Evolutionary conservation across 1,139 yeast species (phyloP).

Genomic region (Saccharomyces hybrid): DNA sequence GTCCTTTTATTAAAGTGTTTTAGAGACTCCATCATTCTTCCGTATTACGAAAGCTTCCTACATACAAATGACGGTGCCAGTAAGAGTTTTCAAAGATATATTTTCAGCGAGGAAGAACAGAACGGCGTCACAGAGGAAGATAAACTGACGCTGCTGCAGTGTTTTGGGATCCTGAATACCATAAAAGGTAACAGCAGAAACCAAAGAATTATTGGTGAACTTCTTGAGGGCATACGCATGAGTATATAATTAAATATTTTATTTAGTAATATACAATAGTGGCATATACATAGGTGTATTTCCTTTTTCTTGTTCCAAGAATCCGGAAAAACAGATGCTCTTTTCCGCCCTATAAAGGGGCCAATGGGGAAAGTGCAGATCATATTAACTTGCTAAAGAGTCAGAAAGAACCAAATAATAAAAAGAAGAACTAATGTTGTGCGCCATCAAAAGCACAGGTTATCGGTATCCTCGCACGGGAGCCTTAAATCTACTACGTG

Average conservation of each 20-base stretch:
- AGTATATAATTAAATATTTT: constrained; percentile 14
- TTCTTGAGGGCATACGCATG: constrained; percentile 29
- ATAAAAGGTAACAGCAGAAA: constrained; percentile 44
- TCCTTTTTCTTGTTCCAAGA: not conserved
- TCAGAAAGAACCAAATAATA: not conserved
- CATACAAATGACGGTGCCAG: constrained; percentile 23
- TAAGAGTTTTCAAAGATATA: constrained; percentile 20
- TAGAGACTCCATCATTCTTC: constrained; percentile 41
- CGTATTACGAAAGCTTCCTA: constrained; percentile 36
- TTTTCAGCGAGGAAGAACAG: constrained; percentile 26
- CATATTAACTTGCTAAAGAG: not conserved
- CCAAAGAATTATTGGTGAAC: constrained; percentile 43
- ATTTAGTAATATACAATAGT: not conserved
- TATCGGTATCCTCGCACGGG: not conserved
- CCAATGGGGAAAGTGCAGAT: not conserved
- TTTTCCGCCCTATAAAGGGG: not conserved
- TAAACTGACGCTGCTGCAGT: constrained; percentile 41
- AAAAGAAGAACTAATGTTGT: not conserved
- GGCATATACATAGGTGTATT: not conserved
- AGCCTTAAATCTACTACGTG: not conserved
- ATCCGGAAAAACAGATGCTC: not conserved
- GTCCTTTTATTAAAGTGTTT: constrained; percentile 36
- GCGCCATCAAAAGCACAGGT: not conserved
- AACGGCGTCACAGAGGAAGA: constrained; percentile 25
- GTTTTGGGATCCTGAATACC: constrained; percentile 46